phyloP scores from a whole-genome alignment of 2,329 filamentous ascomycete genomes.

The Phaeosphaeriaceae sp. region DNA sequence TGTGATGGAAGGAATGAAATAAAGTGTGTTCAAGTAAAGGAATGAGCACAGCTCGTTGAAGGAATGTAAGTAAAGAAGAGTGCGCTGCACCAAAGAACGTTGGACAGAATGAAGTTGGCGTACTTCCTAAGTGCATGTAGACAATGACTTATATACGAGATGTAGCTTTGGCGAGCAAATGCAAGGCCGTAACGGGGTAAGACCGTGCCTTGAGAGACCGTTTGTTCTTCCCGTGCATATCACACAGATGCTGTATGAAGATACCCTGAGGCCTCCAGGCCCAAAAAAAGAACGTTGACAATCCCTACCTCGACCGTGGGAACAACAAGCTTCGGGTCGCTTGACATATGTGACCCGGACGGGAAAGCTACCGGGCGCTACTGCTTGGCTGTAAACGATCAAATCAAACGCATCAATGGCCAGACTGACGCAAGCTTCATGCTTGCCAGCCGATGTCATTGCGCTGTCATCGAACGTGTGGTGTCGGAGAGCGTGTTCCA shows the following conservation, averaged over 20 bases:
- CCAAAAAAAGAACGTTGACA: slow-evolving; percentile 19
- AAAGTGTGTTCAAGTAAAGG: slow-evolving; percentile 31
- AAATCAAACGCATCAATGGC: slow-evolving; percentile 42
- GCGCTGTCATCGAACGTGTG: slow-evolving; percentile 34
- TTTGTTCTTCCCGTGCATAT: slow-evolving; percentile 38
- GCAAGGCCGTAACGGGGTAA: slow-evolving; percentile 17
- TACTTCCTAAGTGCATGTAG: slow-evolving; percentile 16
- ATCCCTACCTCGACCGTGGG: slow-evolving; percentile 40
- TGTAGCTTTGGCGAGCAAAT: slow-evolving; percentile 13
- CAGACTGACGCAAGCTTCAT: slow-evolving; percentile 25
- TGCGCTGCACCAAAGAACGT: slow-evolving; percentile 42
- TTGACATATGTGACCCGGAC: slow-evolving; percentile 25
- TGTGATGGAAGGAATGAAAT: slow-evolving; percentile 25
- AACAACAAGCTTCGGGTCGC: slow-evolving; percentile 23
- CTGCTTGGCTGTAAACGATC: slow-evolving; percentile 34
- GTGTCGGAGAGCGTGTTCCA: slow-evolving; percentile 46
- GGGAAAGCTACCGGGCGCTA: slow-evolving; percentile 21
- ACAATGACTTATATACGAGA: slow-evolving; percentile 31
- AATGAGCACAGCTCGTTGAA: slow-evolving; percentile 47
- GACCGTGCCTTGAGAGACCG: slow-evolving; percentile 22
- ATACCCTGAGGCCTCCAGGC: slow-evolving; percentile 34
- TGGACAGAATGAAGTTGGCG: slow-evolving; percentile 24
- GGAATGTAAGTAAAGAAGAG: slow-evolving; percentile 35
- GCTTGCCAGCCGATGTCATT: slow-evolving; percentile 25
- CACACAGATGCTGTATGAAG: slow-evolving; percentile 44